These are phyloP conservation scores for Yamadazyma taylorii DNA, from an alignment of 1,139 yeast genomes.

Conservation along the genomic window DNA sequence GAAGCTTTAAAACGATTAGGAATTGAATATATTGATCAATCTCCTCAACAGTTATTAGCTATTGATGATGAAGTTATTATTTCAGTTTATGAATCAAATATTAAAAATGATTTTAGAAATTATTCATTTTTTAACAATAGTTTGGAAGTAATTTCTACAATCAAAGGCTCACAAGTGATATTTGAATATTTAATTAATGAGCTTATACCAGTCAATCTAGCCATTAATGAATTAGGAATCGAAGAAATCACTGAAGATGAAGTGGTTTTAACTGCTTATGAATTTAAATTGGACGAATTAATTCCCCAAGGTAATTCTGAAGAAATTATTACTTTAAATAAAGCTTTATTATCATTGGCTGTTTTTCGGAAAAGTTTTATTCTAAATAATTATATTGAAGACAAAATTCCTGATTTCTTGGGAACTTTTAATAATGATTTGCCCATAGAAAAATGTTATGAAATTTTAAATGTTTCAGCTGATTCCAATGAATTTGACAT, in stretches of 20 bases:
- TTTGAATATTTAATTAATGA: conserved; percentile 51
- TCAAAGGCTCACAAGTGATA: conserved; percentile 46
- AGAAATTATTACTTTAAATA: conserved; percentile 39
- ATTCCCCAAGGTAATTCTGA: conserved; percentile 36
- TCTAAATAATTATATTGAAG: conserved; percentile 49
- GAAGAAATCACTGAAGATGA: conserved; percentile 74
- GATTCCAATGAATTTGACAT: conserved; percentile 57
- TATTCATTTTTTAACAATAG: conserved; percentile 35
- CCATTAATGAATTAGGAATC: conserved; percentile 61
- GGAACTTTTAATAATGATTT: conserved; percentile 10
- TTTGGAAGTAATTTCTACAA: conserved; percentile 44
- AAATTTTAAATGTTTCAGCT: conserved; percentile 41
- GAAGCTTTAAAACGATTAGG: conserved; percentile 57
- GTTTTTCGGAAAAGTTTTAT: conserved; percentile 39
- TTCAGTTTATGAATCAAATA: conserved; percentile 46
- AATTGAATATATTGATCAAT: conserved; percentile 12
- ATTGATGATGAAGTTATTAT: conserved; percentile 46
- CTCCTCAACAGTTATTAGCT: conserved; percentile 7
- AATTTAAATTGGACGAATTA: conserved; percentile 55
- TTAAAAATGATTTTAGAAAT: conserved; percentile 34
- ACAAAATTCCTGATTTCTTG: conserved; percentile 37
- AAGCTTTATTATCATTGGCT: conserved; percentile 42
- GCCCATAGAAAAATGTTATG: conserved; percentile 19
- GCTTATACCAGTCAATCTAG: conserved; percentile 53
- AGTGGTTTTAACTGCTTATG: conserved; percentile 68